These are phyloP conservation scores for Starmerella davenportii DNA, from an alignment of 805 yeast genomes.

Conservation along the genomic window DNA sequence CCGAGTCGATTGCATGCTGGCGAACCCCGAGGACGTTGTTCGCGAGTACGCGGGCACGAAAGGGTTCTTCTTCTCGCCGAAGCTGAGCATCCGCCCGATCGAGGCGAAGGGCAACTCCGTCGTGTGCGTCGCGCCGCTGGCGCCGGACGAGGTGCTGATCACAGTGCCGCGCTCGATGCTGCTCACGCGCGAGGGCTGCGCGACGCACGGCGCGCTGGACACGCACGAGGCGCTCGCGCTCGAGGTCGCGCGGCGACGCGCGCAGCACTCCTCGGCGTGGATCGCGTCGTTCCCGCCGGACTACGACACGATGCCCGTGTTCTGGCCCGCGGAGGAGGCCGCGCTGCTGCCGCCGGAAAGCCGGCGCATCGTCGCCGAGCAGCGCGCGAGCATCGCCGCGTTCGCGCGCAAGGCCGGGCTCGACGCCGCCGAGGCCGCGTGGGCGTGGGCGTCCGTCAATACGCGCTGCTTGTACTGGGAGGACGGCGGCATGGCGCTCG, in stretches of 20 bases:
- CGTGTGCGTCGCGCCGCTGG: constrained; percentile 27
- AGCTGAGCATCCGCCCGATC: constrained; percentile 26
- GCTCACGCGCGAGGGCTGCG: not conserved
- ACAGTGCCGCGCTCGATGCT: constrained; percentile 9
- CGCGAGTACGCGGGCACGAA: constrained; percentile 2
- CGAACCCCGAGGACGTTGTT: constrained; percentile 10
- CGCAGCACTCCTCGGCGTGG: constrained; percentile 22
- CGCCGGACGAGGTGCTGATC: constrained; percentile 8
- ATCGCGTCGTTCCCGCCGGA: constrained; percentile 49
- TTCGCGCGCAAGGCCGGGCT: not conserved
- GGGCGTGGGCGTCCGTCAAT: constrained; percentile 78
- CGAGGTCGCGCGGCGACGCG: constrained; percentile 3
- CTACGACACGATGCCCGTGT: constrained; percentile 39
- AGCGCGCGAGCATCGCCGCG: constrained; percentile 5
- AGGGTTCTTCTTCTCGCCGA: constrained; percentile 14
- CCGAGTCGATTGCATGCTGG: too few species aligned
- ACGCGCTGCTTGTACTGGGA: constrained; percentile 78
- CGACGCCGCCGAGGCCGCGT: constrained; percentile 19
- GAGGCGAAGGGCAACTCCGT: constrained; percentile 47
- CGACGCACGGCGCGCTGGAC: not conserved
- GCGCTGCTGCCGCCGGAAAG: constrained; percentile 14
- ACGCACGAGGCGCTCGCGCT: constrained; percentile 13
- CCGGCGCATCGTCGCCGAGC: constrained; percentile 11
- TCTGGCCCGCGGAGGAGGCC: constrained; percentile 31
- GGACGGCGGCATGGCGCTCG: constrained; percentile 62